Evolutionary conservation across 306 rosid species (phyloP), one percentile per base, ranked within the genome.

Genomic region (Prunus armeniaca): DNA sequence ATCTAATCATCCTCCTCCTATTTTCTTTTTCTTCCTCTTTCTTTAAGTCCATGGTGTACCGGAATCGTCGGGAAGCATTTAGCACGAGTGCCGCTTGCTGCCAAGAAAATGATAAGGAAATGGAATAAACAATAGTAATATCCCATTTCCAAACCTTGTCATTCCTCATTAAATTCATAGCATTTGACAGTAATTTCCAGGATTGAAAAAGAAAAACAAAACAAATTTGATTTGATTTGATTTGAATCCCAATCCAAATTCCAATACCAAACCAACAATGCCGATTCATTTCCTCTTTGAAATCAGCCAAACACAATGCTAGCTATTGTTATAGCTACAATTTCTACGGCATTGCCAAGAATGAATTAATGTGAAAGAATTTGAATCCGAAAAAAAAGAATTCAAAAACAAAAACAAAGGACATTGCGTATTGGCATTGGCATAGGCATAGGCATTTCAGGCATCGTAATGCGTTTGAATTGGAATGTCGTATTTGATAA

Each of bases 61-160:
- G 87, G 82, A 94, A 94, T 66, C 98, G 90, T 49, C 98, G 82
- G 24, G 96, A 85, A 24, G 98, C 95, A 84, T 94, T 94, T 65
- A 94, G 88, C 72, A 94, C 98, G 28, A 92, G 81, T 4, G 98
- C 79, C 1, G 98, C 95, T 90, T 94, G 91, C 98, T 93, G 93
- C 83, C 81, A 71, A 87, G 58, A 58, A 19, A 54, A 11, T 43
- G 5, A 22, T 22, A 7, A 71, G 20, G 2, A 24, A 54, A 11
- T 19, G 17, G 2, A 49, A 19, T 25, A 52, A 3, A 32, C 6
- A 10, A 20, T 34, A 20, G 3, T 3, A 28, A 62, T 2, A 14
- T 62, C 12, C 41, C 67, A 28, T 15, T 28, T 17, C 45, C 9
- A 24, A 14, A 25, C 20, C 67, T 28, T 15, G 9, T 38, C 9